Evolutionary conservation across 1,284 basidiomycete genomes (phyloP).

Genomic region (Moniliophthora roreri): DNA sequence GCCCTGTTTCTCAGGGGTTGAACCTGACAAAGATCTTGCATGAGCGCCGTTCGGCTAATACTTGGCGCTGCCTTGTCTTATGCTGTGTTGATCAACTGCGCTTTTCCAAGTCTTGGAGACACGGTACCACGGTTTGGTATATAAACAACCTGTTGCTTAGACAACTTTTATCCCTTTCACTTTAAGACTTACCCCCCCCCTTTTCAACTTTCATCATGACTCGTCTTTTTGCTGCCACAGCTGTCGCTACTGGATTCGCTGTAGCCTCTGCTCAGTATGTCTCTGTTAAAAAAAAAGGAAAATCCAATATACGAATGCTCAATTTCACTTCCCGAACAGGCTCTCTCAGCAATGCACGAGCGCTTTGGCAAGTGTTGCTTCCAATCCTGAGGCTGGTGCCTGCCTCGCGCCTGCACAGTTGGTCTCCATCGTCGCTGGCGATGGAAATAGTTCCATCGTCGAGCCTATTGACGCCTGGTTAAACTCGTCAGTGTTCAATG

Average conservation of each 20-base stretch:
- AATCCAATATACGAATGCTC: too few species aligned
- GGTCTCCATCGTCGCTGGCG: conserved; percentile 37
- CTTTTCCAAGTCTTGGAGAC: conserved; percentile 6
- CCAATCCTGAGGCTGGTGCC: conserved; percentile 43
- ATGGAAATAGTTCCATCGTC: conserved; percentile 46
- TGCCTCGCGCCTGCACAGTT: conserved; percentile 57
- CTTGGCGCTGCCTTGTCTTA: too few species aligned
- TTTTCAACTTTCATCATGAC: conserved; percentile 8
- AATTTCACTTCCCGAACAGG: conserved; percentile 24
- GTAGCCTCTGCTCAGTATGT: conserved; percentile 11
- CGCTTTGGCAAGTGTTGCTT: conserved; percentile 39
- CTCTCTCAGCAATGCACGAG: conserved; percentile 28
- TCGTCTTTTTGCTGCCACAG: conserved; percentile 6
- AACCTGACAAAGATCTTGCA: too few species aligned
- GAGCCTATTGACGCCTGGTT: conserved; percentile 57
- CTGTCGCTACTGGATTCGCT: conserved; percentile 4
- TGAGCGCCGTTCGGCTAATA: too few species aligned
- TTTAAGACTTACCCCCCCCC: background rate
- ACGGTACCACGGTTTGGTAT: conserved; percentile 1
- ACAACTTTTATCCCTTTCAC: conserved; percentile 27
- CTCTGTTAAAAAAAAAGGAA: too few species aligned
- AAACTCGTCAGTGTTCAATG: conserved; percentile 18
- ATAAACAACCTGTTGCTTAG: conserved; percentile 32
- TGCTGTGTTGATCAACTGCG: background rate
- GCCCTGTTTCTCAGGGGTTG: too few species aligned